Evolutionary conservation across 148 eudicot genomes (phyloP).

Genomic region (Pharnaceum exiguum): DNA sequence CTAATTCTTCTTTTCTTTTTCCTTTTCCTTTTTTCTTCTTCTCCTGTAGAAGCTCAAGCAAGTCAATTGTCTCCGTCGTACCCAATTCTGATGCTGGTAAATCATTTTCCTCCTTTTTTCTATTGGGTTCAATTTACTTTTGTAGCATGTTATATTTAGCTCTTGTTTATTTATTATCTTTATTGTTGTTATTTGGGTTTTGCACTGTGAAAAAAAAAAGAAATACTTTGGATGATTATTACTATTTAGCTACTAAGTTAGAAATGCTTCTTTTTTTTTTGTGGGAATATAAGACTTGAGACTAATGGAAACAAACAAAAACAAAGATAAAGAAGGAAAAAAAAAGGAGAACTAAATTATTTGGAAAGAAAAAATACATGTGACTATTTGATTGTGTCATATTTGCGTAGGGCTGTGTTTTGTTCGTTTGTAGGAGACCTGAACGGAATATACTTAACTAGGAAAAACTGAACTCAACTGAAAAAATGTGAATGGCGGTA

Average conservation of each 20-base stretch:
- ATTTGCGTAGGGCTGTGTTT: no score
- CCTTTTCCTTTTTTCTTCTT: not conserved
- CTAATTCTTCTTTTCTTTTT: not conserved
- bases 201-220: not conserved
- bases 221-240: not conserved
- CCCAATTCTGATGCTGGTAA: conserved; percentile 25
- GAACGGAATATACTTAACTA: no score
- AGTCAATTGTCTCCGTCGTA: conserved; percentile 31
- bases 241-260: no score
- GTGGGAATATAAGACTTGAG: not conserved
- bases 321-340: no score
- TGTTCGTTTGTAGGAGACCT: no score
- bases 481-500: no score
- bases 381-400: no score
- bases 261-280: not conserved
- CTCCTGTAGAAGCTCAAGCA: conserved; percentile 25
- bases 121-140: not conserved
- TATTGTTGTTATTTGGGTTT: not conserved
- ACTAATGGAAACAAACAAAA: no score
- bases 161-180: not conserved
- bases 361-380: no score
- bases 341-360: no score
- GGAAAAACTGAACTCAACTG: no score
- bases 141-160: not conserved
- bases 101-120: not conserved